Conservation (phyloP, 1,139 yeast genomes). For the Suhomyces ambrosiae region DNA sequence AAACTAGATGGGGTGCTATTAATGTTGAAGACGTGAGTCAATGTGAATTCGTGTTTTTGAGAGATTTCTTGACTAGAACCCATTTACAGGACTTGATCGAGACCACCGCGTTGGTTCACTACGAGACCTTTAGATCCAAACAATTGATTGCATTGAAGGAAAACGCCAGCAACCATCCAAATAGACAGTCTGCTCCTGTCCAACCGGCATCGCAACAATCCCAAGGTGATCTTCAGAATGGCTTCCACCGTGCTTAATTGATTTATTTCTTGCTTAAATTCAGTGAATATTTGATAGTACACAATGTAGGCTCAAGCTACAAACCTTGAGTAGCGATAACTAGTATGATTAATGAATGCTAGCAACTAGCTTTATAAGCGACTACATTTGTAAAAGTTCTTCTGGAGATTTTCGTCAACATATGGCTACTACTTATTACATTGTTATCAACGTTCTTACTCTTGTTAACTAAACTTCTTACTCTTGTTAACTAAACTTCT, state of each 20-base stretch:
- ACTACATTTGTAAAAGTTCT: too few relatives aligned
- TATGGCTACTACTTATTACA: too few relatives aligned
- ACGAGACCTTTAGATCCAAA: conserved; percentile 90
- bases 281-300: conserved; percentile 1
- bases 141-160: conserved; percentile 94
- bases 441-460: too few relatives aligned
- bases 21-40: conserved; percentile 93
- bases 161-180: conserved; percentile 55
- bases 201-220: conserved; percentile 11
- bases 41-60: conserved; percentile 90
- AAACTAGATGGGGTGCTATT: conserved; percentile 90
- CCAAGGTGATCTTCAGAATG: conserved; percentile 10
- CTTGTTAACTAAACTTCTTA: too few relatives aligned
- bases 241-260: conserved; percentile 14
- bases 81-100: conserved; percentile 96
- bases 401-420: too few relatives aligned
- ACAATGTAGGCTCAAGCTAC: background rate
- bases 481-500: too few relatives aligned
- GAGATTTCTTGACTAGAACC: conserved; percentile 93
- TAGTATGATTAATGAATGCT: too few relatives aligned
- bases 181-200: conserved; percentile 31
- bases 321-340: too few relatives aligned
- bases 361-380: too few relatives aligned
- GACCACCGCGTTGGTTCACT: conserved; percentile 84
- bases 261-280: conserved; percentile 1